These are phyloP conservation scores for Diutina rugosa DNA, from an alignment of 1,139 yeast species.

Conservation along the genomic window DNA sequence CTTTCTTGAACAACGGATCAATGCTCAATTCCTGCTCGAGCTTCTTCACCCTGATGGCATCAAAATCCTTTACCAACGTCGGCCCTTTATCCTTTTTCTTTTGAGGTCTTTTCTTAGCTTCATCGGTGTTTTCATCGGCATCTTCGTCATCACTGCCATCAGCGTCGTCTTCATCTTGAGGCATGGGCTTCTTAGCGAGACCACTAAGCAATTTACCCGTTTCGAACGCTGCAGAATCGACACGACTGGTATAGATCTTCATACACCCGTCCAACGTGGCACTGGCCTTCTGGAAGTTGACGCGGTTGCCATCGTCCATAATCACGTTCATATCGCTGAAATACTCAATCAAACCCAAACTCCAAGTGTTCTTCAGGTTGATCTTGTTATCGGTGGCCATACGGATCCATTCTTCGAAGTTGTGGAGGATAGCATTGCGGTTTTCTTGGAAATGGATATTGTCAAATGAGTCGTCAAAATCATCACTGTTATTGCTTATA, in stretches of 20 bases:
- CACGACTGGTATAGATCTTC: constrained; percentile 72
- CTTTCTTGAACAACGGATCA: constrained; percentile 82
- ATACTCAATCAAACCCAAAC: constrained; percentile 73
- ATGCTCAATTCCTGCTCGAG: constrained; percentile 67
- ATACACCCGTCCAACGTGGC: constrained; percentile 81
- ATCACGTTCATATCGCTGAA: constrained; percentile 59
- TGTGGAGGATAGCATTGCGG: constrained; percentile 33
- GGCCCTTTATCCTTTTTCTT: constrained; percentile 18
- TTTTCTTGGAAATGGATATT: constrained; percentile 29
- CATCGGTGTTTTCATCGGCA: constrained; percentile 7
- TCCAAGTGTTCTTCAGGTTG: constrained; percentile 36
- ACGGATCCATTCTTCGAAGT: constrained; percentile 85
- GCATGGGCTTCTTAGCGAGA: constrained; percentile 13
- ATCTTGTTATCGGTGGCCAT: constrained; percentile 81
- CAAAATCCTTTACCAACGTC: constrained; percentile 36
- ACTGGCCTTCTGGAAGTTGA: constrained; percentile 67
- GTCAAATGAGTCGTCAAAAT: neutral
- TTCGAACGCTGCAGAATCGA: constrained; percentile 85
- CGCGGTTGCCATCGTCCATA: constrained; percentile 40
- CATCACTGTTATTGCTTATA: neutral
- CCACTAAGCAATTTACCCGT: constrained; percentile 82
- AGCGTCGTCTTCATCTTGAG: constrained; percentile 11
- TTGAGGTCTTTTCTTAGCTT: constrained; percentile 20
- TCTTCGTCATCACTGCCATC: constrained; percentile 6
- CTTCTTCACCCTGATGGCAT: constrained; percentile 50